Conservation (phyloP, 257 asterid species). For the Solanum stenotomum region DNA sequence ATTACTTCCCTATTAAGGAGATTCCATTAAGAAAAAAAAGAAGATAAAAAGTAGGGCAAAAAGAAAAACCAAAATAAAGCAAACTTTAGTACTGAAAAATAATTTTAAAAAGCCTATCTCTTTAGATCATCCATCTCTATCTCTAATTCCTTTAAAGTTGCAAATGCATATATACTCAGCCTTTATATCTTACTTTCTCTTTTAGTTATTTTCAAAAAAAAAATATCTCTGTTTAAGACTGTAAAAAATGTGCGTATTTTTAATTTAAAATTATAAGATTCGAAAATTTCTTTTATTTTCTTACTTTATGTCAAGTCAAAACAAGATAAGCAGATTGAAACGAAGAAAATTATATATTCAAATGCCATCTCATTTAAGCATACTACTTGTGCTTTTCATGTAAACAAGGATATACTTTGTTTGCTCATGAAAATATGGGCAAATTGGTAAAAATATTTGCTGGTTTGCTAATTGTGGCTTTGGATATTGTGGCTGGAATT, state of each 20-base stretch:
- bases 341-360: not conserved
- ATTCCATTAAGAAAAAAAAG: not conserved
- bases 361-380: not conserved
- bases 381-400: not conserved
- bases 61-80: conserved; percentile 39
- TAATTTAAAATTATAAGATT: not conserved
- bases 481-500: conserved; percentile 65
- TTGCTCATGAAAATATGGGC: conserved; percentile 26
- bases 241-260: not conserved
- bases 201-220: not conserved
- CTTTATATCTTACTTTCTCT: not conserved
- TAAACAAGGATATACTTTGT: not conserved
- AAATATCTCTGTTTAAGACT: no score
- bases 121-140: not conserved
- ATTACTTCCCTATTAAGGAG: not conserved
- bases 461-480: conserved; percentile 52
- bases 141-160: conserved; percentile 12
- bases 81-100: conserved; percentile 23
- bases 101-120: conserved; percentile 17
- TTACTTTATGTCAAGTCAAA: not conserved
- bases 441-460: conserved; percentile 45
- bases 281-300: not conserved
- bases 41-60: conserved; percentile 4
- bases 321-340: not conserved
- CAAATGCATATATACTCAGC: not conserved